A percentile compares a stretch with the other conserved stretches of the same genome.
These are phyloP conservation scores for Globisporangium irregulare DNA, from an alignment of 352 stramenopile species.

Conservation along the genomic window DNA sequence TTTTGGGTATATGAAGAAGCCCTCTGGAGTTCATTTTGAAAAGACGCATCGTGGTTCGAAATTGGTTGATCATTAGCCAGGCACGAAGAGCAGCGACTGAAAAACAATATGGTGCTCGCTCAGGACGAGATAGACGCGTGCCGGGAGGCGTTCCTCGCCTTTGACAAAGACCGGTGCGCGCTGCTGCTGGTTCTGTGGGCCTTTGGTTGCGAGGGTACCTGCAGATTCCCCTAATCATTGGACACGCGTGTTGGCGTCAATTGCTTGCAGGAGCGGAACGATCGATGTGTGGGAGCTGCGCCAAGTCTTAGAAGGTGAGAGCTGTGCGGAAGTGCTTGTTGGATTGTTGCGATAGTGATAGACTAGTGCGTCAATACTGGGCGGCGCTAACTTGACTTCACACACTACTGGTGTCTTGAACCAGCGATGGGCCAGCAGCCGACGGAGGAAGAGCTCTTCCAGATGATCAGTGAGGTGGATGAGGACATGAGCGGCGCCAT, in stretches of 20 bases:
- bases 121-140: slow-evolving; percentile 97
- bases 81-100: background rate
- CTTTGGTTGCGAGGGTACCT: no score
- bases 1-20: background rate
- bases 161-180: slow-evolving; percentile 92
- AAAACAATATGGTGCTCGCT: slow-evolving; percentile 71
- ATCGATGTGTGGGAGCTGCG: slow-evolving; percentile 95
- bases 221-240: no score
- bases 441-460: slow-evolving; percentile 98
- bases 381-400: background rate
- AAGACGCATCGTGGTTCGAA: background rate
- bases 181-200: no score
- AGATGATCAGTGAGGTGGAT: slow-evolving; percentile 93
- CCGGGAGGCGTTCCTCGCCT: slow-evolving; percentile 95
- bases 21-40: background rate
- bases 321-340: background rate
- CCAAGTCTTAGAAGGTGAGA: slow-evolving; percentile 90
- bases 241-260: background rate
- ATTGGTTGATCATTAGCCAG: background rate
- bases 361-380: background rate
- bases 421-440: slow-evolving; percentile 95
- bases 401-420: background rate
- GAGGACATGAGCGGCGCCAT: slow-evolving; percentile 95
- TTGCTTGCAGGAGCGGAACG: slow-evolving; percentile 72
- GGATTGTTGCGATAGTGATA: background rate